Evolutionary conservation across 345 rosid genomes (phyloP).

Genomic region (Clarkia xantiana): DNA sequence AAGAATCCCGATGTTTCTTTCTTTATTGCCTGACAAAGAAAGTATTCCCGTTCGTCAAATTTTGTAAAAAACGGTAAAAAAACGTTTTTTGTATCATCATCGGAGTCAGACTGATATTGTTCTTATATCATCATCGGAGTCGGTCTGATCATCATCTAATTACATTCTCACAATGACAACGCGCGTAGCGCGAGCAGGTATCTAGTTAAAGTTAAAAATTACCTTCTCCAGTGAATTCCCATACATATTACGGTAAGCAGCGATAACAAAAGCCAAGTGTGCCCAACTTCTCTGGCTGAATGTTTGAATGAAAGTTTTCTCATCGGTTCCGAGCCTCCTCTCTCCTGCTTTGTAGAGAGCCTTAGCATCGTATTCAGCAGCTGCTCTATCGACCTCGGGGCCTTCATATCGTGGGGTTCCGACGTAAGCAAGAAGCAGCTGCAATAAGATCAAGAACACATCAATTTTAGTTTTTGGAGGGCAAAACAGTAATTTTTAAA

Average conservation of each 20-base stretch:
- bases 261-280: constrained; percentile 36
- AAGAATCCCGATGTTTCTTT: constrained; percentile 51
- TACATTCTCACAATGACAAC: no score
- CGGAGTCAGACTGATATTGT: no score
- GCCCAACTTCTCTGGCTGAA: constrained; percentile 49
- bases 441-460: constrained; percentile 5
- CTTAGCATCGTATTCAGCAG: constrained; percentile 37
- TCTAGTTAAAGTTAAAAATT: no score
- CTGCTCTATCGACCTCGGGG: constrained; percentile 25
- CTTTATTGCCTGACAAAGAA: constrained; percentile 36
- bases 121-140: no score
- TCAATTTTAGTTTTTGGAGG: not conserved
- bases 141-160: no score
- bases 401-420: constrained; percentile 39
- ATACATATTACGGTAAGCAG: constrained; percentile 27
- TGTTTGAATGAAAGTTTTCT: constrained; percentile 37
- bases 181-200: no score
- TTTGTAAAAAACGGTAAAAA: not conserved
- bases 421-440: constrained; percentile 47
- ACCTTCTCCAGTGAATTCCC: constrained; percentile 51
- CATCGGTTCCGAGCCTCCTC: constrained; percentile 58
- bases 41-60: not conserved
- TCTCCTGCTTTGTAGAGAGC: constrained; percentile 54
- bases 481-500: no score
- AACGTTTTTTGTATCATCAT: no score